phyloP scores from a whole-genome alignment of 2,329 filamentous ascomycete species.

The Fusarium incarnatum region DNA sequence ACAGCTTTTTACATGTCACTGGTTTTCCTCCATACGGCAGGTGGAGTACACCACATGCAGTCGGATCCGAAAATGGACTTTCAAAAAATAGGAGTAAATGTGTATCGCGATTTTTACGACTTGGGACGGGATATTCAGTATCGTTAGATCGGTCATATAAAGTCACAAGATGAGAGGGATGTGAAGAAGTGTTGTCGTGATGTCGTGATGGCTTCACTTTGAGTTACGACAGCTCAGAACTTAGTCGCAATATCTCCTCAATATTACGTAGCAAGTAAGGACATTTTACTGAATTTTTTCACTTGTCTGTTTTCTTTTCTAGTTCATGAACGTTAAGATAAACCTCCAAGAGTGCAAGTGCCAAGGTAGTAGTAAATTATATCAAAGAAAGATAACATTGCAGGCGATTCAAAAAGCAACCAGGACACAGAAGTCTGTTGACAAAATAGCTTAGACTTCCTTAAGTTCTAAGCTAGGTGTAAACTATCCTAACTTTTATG shows the following conservation, averaged over 20 bases:
- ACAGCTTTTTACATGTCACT: constrained; percentile 10
- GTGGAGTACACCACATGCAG: not conserved
- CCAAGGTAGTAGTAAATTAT: not conserved
- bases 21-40: constrained; percentile 5
- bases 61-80: not conserved
- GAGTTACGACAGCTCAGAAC: not conserved
- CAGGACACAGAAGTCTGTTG: too few relatives aligned
- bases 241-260: not conserved
- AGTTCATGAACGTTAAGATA: not conserved
- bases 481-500: too few relatives aligned
- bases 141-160: not conserved
- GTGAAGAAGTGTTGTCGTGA: not conserved
- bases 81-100: not conserved
- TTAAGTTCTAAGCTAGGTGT: too few relatives aligned
- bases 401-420: too few relatives aligned
- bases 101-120: not conserved
- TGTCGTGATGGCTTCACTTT: not conserved
- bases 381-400: not conserved
- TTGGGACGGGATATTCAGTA: not conserved
- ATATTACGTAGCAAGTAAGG: not conserved
- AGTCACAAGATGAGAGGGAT: not conserved
- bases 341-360: not conserved
- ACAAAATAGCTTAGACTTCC: too few relatives aligned
- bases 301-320: not conserved
- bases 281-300: not conserved